A percentile compares a stretch with the other conserved stretches of the same genome.
phyloP scores from a whole-genome alignment of 495 filamentous ascomycete genomes.

The Hypoxylon subgilvum region DNA sequence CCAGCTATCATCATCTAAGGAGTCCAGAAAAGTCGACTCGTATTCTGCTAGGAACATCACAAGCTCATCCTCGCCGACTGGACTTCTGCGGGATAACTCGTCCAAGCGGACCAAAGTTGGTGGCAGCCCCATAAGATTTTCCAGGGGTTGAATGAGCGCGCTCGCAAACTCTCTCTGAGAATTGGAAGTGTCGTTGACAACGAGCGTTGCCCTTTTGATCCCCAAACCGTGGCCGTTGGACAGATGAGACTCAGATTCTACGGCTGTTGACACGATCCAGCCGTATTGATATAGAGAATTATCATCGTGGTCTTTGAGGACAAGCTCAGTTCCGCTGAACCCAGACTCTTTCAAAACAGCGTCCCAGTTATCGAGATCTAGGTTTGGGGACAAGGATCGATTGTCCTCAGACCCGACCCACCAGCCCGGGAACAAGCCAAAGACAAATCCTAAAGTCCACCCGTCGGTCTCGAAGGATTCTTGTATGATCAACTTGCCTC shows the following conservation, averaged over 20 bases:
- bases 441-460: slow-evolving; percentile 41
- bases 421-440: slow-evolving; percentile 55
- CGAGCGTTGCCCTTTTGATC: no score
- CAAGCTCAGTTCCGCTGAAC: slow-evolving; percentile 54
- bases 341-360: slow-evolving; percentile 41
- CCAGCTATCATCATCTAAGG: slow-evolving; percentile 34
- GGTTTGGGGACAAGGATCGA: slow-evolving; percentile 35
- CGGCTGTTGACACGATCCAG: slow-evolving; percentile 47
- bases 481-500: slow-evolving; percentile 47
- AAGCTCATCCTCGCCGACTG: no score
- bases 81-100: no score
- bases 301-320: slow-evolving; percentile 12
- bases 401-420: slow-evolving; percentile 49
- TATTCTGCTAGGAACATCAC: slow-evolving; percentile 53
- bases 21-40: slow-evolving; percentile 46
- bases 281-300: slow-evolving; percentile 42
- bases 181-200: no score
- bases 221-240: no score
- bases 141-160: no score
- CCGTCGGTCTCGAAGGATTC: slow-evolving; percentile 36
- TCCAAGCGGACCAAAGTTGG: no score
- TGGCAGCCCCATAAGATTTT: no score
- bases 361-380: slow-evolving; percentile 47
- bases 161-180: no score
- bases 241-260: no score